Conservation (phyloP, 73 alveolate genomes). For the Symbiodinium natans region DNA sequence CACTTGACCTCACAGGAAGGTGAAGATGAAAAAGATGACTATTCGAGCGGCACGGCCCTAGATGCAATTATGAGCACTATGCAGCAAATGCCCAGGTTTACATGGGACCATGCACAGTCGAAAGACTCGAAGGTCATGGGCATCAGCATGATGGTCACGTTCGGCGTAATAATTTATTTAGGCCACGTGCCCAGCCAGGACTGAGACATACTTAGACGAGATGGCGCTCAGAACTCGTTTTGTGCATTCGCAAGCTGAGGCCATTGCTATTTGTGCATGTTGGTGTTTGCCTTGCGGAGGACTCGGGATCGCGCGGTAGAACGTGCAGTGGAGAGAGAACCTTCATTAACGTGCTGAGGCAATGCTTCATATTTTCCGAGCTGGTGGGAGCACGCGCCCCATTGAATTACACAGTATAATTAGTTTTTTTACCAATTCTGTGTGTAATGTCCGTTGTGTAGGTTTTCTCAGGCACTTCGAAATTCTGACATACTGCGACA, state of each 20-base stretch:
- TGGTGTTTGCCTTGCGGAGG: constrained; percentile 29
- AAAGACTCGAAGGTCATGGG: constrained; percentile 27
- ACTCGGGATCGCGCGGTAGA: too few relatives aligned
- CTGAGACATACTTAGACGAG: neutral
- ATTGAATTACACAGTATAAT: too few relatives aligned
- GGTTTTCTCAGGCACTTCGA: too few relatives aligned
- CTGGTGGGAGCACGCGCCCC: constrained; percentile 44
- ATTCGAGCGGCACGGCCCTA: neutral
- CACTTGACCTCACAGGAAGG: neutral
- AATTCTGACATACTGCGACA: too few relatives aligned
- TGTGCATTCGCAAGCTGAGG: neutral
- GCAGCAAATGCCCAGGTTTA: neutral
- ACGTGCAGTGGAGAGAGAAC: too few relatives aligned
- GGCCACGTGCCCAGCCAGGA: constrained; percentile 9
- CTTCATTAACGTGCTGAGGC: neutral
- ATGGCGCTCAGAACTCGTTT: neutral
- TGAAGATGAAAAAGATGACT: constrained; percentile 77
- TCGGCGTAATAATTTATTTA: constrained; percentile 49
- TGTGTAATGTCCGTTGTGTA: too few relatives aligned
- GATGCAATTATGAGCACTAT: neutral
- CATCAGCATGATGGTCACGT: constrained; percentile 79
- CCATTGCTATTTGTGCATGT: constrained; percentile 8
- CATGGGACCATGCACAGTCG: neutral
- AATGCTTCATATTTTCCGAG: constrained; percentile 69
- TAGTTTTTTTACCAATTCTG: too few relatives aligned